These are phyloP conservation scores for Penicillium desertorum DNA, from an alignment of 495 filamentous ascomycete species.

Conservation along the genomic window DNA sequence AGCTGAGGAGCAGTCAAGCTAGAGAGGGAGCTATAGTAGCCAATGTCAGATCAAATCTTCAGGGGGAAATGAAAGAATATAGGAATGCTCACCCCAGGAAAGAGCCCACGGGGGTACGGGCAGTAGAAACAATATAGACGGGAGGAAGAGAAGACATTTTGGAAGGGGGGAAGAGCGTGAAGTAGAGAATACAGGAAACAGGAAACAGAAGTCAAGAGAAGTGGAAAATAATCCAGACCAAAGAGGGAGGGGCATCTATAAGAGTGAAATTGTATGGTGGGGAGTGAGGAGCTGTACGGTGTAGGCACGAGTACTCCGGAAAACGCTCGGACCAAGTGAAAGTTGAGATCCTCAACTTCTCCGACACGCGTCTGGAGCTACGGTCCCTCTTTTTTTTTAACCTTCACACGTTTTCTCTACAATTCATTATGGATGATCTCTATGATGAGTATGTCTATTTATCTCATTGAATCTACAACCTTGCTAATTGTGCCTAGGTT, in stretches of 20 bases:
- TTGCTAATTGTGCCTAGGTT: conserved; percentile 56
- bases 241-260: conserved; percentile 16
- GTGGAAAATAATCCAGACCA: conserved; percentile 11
- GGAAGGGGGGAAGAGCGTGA: neutral
- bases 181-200: conserved; percentile 8
- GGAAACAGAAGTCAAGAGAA: neutral
- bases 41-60: conserved; percentile 13
- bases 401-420: conserved; percentile 1
- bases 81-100: conserved; percentile 74
- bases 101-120: conserved; percentile 85
- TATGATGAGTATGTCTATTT: conserved; percentile 68
- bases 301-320: conserved; percentile 31
- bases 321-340: conserved; percentile 32
- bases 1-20: conserved; percentile 83
- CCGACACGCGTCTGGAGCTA: conserved; percentile 22
- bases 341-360: conserved; percentile 23
- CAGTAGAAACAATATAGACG: conserved; percentile 93
- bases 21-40: conserved; percentile 67
- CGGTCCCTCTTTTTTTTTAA: conserved; percentile 15
- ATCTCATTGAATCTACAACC: neutral
- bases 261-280: conserved; percentile 17
- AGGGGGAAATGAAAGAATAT: conserved; percentile 12
- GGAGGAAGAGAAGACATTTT: conserved; percentile 61
- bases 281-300: conserved; percentile 36
- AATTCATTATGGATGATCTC: conserved; percentile 69